A percentile compares a stretch with the other conserved stretches of the same genome.
Conservation (phyloP, 2,329 filamentous ascomycete genomes). For the Pseudophaeomoniella oleicola region DNA sequence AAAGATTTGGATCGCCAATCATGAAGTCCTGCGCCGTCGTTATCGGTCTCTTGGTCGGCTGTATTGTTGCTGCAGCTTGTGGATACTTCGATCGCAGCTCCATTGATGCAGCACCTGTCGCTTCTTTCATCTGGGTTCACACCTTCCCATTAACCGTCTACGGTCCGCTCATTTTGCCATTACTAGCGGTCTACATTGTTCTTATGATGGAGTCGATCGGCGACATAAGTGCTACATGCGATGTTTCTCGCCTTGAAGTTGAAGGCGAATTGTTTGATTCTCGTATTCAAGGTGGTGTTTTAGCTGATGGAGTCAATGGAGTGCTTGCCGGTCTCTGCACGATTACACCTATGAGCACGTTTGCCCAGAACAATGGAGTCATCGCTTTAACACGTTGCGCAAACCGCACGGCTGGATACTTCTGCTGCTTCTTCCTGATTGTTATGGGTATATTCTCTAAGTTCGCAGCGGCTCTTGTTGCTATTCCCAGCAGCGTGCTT, state of each 20-base stretch:
- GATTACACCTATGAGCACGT: constrained; percentile 53
- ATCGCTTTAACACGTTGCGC: constrained; percentile 55
- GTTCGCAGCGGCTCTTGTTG: constrained; percentile 52
- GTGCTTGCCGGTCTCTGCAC: constrained; percentile 49
- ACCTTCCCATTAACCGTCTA: constrained; percentile 54
- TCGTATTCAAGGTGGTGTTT: constrained; percentile 54
- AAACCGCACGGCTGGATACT: constrained; percentile 53
- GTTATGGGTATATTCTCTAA: constrained; percentile 59
- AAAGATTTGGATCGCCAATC: constrained; percentile 55
- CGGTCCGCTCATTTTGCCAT: constrained; percentile 49
- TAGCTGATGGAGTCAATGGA: constrained; percentile 53
- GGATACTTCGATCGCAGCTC: constrained; percentile 48
- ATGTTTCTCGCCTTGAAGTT: constrained; percentile 49
- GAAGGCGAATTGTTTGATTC: constrained; percentile 50
- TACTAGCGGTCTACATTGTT: constrained; percentile 44
- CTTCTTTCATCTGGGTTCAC: constrained; percentile 56
- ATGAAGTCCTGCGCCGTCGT: constrained; percentile 57
- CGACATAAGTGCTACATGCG: constrained; percentile 54
- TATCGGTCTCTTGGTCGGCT: constrained; percentile 49
- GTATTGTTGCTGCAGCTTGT: constrained; percentile 50
- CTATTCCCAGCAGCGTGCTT: constrained; percentile 40
- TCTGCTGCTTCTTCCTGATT: constrained; percentile 49
- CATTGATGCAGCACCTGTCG: constrained; percentile 47
- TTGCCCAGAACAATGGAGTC: constrained; percentile 57
- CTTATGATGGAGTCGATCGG: constrained; percentile 55